Evolutionary conservation across 345 rosid species (phyloP).

Genomic region (Aquilaria sinensis): DNA sequence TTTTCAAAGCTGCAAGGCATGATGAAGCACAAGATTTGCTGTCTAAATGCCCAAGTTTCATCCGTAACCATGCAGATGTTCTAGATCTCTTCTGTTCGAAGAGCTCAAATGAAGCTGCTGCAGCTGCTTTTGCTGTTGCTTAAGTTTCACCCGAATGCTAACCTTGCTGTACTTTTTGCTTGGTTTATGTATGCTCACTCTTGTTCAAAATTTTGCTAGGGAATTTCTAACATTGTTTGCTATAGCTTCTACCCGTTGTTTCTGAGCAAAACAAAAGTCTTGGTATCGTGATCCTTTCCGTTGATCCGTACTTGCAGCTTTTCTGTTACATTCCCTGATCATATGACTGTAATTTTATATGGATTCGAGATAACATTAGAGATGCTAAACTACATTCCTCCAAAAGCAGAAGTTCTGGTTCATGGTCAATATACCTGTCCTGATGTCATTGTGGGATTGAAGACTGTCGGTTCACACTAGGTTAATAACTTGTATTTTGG

Average conservation of each 20-base stretch:
- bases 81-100: slow-evolving; percentile 62
- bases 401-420: no score
- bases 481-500: no score
- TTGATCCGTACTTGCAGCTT: no score
- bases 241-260: neutral
- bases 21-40: slow-evolving; percentile 70
- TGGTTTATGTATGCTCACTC: slow-evolving; percentile 13
- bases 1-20: slow-evolving; percentile 57
- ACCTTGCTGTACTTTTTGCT: slow-evolving; percentile 4
- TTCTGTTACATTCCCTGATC: no score
- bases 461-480: no score
- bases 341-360: no score
- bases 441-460: no score
- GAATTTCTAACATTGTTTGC: slow-evolving; percentile 8
- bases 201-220: slow-evolving; percentile 16
- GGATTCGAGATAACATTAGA: no score
- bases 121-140: slow-evolving; percentile 24
- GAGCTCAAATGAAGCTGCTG: slow-evolving; percentile 25
- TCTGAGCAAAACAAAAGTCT: slow-evolving; percentile 16
- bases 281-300: neutral
- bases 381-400: no score
- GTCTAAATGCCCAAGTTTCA: slow-evolving; percentile 50
- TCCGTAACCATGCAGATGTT: slow-evolving; percentile 77
- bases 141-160: slow-evolving; percentile 18
- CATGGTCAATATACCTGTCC: no score